phyloP scores from a whole-genome alignment of 192 early-diverging fungal genomes.

The Rhizoclosmatium globosum region DNA sequence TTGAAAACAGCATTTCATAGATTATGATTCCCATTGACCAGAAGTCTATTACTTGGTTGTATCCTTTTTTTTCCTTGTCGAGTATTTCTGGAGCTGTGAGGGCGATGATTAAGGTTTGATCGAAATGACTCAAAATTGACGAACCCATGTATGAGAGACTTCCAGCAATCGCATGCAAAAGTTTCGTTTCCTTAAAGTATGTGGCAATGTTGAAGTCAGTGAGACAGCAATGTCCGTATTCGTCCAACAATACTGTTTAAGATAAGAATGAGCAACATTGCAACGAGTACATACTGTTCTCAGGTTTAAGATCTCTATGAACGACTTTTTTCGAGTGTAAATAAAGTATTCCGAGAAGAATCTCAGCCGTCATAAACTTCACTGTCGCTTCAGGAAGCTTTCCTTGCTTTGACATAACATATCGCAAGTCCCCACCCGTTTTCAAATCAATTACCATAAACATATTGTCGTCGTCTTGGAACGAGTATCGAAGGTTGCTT shows the following conservation, averaged over 20 bases:
- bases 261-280: constrained; percentile 76
- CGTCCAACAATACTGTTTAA: constrained; percentile 72
- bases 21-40: constrained; percentile 85
- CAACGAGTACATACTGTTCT: constrained; percentile 35
- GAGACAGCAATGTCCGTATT: constrained; percentile 85
- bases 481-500: constrained; percentile 70
- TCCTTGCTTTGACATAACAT: constrained; percentile 49
- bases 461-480: constrained; percentile 71
- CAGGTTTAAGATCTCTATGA: constrained; percentile 59
- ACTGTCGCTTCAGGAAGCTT: constrained; percentile 53
- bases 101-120: constrained; percentile 68
- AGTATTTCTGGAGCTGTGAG: constrained; percentile 59
- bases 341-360: constrained; percentile 51
- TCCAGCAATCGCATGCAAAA: constrained; percentile 84
- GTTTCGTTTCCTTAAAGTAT: constrained; percentile 67
- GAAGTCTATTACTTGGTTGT: constrained; percentile 69
- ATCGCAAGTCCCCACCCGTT: constrained; percentile 66
- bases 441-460: constrained; percentile 71
- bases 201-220: constrained; percentile 98
- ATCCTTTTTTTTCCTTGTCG: constrained; percentile 52
- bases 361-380: constrained; percentile 52
- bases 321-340: constrained; percentile 57
- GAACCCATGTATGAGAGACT: constrained; percentile 89
- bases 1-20: constrained; percentile 79
- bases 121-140: constrained; percentile 61